These are phyloP conservation scores for Galeopsis tetrahit DNA, from an alignment of 257 asterid genomes.

Conservation along the genomic window DNA sequence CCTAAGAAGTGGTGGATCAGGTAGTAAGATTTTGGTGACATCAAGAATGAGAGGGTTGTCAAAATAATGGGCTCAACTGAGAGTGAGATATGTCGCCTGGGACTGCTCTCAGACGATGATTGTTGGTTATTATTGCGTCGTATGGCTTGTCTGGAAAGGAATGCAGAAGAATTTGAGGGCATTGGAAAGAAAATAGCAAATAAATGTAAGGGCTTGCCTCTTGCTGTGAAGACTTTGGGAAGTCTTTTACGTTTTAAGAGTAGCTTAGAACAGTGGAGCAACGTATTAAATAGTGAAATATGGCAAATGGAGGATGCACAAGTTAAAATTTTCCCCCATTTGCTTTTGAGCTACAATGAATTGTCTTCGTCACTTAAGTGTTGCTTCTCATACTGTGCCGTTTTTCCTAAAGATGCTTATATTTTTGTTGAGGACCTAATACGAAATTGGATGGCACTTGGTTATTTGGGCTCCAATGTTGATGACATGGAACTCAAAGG, in stretches of 20 bases:
- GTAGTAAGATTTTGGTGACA: neutral
- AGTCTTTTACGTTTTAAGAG: slow-evolving; percentile 23
- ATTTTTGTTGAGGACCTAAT: slow-evolving; percentile 42
- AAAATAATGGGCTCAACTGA: neutral
- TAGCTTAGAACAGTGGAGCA: slow-evolving; percentile 19
- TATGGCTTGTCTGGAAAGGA: slow-evolving; percentile 31
- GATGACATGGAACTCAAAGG: slow-evolving; percentile 40
- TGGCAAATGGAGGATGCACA: too few species aligned
- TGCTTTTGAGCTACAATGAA: slow-evolving; percentile 28
- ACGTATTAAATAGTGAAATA: too few species aligned
- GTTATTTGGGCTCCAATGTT: slow-evolving; percentile 19
- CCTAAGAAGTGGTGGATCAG: neutral
- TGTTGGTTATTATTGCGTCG: too few species aligned
- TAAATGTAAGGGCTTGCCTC: neutral
- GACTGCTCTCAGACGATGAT: neutral
- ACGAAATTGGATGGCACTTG: slow-evolving; percentile 33
- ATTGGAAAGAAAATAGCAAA: slow-evolving; percentile 40
- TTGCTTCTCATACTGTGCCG: slow-evolving; percentile 43
- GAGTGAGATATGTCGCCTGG: neutral
- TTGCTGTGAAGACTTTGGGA: neutral
- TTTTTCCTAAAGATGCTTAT: slow-evolving; percentile 42
- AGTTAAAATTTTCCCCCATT: slow-evolving; percentile 1
- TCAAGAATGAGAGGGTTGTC: neutral
- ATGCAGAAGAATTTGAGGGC: slow-evolving; percentile 21
- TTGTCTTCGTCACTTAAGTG: neutral